Base-by-base conservation (phyloP, 108 stramenopile genomes). In the Asterionellopsis glacialis region DNA sequence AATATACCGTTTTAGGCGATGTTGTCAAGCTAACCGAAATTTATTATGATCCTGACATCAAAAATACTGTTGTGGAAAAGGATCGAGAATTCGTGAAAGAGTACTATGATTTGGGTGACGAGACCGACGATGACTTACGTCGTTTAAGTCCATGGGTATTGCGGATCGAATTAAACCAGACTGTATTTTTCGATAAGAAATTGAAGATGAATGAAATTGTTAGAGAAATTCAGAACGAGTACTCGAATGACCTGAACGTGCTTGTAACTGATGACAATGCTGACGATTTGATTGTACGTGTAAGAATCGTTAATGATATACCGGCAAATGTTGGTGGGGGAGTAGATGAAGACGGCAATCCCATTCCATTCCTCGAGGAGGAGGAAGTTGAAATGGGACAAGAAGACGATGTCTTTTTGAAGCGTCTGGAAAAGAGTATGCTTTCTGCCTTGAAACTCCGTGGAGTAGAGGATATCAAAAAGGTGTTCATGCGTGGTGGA, bases 31-130 rank as follows among this genome's bases (percentile, higher is more conserved):
- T 87, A 33, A 97, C 97, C n/a, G 90, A 95, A 79, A 95, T 98
- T 45, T 81, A 84, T 70, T 99, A 98, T 67, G 98, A 99, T 74
- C 97, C 98, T 52, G 95, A 99, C 45, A 87, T 95, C 4, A 72
- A 70, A 41, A 81, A 87, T 57, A 88, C 95, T n/a, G 77, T 98
- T 56, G 92, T 98, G 9, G 59, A 59, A 9, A 93, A 85, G 61
- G 98, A 99, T 77, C 64, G 75, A 33, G 96, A 96, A 55, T 90
- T 94, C 57, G 91, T 99, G 11, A 87, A 94, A 63, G 86, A 80
- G 56, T 93, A 87, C 77, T 96, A 92, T 65, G 93, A 92, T 43
- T 84, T 96, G 50, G 74, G 79, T 10, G 93, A 93, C 55, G 85
- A 85, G 47, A 88, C 87, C 3, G 82, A 86, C 62, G 78, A 92